A percentile compares a stretch with the other conserved stretches of the same genome.
phyloP scores from a whole-genome alignment of 225 moss, liverwort and hornwort species.

The Thuidium tamariscinum region DNA sequence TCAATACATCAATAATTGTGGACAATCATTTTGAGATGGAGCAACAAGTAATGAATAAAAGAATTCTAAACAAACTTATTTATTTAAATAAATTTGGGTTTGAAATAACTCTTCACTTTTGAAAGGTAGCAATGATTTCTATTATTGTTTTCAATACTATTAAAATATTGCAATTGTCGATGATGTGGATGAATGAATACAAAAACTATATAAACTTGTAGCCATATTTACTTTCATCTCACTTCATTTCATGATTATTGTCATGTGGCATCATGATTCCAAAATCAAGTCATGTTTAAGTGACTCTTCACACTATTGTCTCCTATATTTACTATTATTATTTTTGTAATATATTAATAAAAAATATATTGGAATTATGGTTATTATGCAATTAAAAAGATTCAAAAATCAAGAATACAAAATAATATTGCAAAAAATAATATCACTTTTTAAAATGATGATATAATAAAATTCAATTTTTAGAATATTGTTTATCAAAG shows the following conservation, averaged over 20 bases:
- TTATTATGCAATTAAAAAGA: rapidly evolving
- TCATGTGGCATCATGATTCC: rapidly evolving
- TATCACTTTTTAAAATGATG: neutral
- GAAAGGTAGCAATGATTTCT: no score
- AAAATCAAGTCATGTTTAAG: neutral
- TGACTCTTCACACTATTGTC: no score
- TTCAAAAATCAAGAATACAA: neutral
- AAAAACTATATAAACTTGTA: neutral
- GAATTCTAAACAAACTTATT: rapidly evolving
- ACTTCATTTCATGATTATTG: neutral
- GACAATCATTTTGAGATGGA: no score
- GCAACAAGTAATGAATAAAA: neutral
- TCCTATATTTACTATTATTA: rapidly evolving
- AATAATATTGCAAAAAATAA: neutral
- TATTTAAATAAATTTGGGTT: rapidly evolving
- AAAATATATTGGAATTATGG: rapidly evolving
- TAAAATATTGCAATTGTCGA: neutral
- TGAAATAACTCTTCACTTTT: neutral
- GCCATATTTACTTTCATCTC: rapidly evolving
- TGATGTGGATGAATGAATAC: neutral
- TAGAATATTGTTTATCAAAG: neutral
- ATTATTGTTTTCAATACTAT: neutral
- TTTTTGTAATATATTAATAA: no score
- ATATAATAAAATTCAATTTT: rapidly evolving
- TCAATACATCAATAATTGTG: no score